Conservation (phyloP, 495 filamentous ascomycete genomes). For the Penicillium diatomitis region DNA sequence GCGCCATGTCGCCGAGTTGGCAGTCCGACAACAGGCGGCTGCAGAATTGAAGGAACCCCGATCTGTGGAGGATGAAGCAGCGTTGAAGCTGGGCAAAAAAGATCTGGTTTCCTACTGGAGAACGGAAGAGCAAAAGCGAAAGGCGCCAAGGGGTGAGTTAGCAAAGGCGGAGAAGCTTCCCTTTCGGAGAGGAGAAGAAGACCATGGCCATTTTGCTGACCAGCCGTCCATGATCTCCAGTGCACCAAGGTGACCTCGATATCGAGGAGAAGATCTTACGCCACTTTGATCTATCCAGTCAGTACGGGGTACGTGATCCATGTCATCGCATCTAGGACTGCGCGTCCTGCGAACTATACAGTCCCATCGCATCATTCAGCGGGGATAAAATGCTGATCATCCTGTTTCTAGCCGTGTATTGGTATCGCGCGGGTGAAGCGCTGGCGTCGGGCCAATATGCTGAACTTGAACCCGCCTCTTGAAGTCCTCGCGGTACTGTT, state of each 20-base stretch:
- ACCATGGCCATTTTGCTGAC: too few species aligned
- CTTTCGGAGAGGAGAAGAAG: neutral
- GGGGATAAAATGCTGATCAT: constrained; percentile 7
- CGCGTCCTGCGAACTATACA: neutral
- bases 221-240: constrained; percentile 19
- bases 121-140: constrained; percentile 50
- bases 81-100: constrained; percentile 49
- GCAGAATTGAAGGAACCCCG: constrained; percentile 33
- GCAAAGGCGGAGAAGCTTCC: neutral
- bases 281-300: constrained; percentile 78
- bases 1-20: constrained; percentile 40
- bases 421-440: constrained; percentile 74
- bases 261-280: constrained; percentile 76
- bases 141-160: constrained; percentile 39
- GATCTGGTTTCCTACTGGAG: constrained; percentile 68
- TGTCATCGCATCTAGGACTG: neutral
- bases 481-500: constrained; percentile 85
- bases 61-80: constrained; percentile 43
- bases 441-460: constrained; percentile 73
- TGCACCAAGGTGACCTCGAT: constrained; percentile 65
- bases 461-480: constrained; percentile 77
- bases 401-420: constrained; percentile 62
- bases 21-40: constrained; percentile 34
- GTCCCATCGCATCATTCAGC: neutral
- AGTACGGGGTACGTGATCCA: constrained; percentile 70